Evolutionary conservation across 1,284 basidiomycete species (phyloP), one percentile per base, ranked within the genome.

Genomic region (Melanopsichium pennsylvanicum): DNA sequence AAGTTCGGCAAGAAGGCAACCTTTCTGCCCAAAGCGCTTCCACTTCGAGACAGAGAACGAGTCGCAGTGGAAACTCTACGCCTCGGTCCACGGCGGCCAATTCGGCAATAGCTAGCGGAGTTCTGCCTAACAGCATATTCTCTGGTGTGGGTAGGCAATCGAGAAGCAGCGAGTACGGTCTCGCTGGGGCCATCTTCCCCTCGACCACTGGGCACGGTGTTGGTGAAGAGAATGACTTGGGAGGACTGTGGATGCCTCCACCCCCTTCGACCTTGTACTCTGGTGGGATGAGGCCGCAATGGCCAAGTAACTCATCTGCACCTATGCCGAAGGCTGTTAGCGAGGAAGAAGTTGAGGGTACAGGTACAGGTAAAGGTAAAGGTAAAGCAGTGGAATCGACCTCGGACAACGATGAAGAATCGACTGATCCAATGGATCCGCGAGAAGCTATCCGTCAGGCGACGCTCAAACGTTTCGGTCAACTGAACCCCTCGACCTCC

Each of bases 1-100:
- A 69, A 10, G 66, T 69, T 12, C 29, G 70, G n/a, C 50, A 72
- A 25, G 60, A 72, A 35, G 61, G 61, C 27, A 52, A 70, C 35
- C 21, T 37, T 10, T 62, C 68, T 0, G 62, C 68, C 0, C 40
- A 50, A 15, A 39, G 47, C 9, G 58, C 48, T 31, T 27, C 39
- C 10, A 19, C 16, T 9, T 19, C 47, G 19, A 50, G 43, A 26
- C 23, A 33, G 2, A 40, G 51, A 6, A 34, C 35, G 16, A 36
- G 52, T 13, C 40, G 48, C 2, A 61, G 57, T 42, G 52, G 63
- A 9, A 22, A 46, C 0, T 51, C 60, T 5, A 57, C 60, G 0
- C 54, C 60, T 5, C 60, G 48, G 18, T 26, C 27, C 5, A 15
- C 23, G 9, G n/a, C n/a, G n/a, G n/a, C n/a, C n/a, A n/a, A n/a